Base-by-base conservation (phyloP, 2,329 filamentous ascomycete genomes). In the Colletotrichum phormii region DNA sequence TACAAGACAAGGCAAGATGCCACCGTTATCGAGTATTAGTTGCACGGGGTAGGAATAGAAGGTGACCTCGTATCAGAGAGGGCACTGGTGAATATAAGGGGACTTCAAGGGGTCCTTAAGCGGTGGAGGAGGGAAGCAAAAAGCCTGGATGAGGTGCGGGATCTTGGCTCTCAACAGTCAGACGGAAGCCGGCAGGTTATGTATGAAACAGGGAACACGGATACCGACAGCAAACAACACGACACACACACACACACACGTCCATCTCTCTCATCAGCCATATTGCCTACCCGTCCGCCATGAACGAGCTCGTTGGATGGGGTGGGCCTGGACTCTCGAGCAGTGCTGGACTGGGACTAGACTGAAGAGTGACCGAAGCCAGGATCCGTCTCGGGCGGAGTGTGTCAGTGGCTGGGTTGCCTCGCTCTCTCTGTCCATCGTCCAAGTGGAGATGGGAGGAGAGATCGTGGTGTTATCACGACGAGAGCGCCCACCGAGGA, bases 151-250 rank as follows among this genome's bases (percentile, higher is more conserved):
- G 62, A 15, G 42, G 59, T 18, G 29, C 18, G 9, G 6, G 22
- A 26, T 33, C 8, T 2, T 26, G 49, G 55, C 15, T 49, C 7
- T 24, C 29, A 60, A 22, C 64, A 65, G 57, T 59, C 13, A 35
- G 71, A 64, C 26, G 73, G 73, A 49, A 55, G 59, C 35, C 35
- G 33, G 66, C 65, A 64, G 62, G 51, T 74, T 74, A 63, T 73
- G 65, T 74, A 71, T 67, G 70, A 70, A 74, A 73, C 64, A 63
- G 49, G 49, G 72, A 33, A 58, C 53, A 59, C 75, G 74, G 75
- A 64, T 76, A 75, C 37, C 63, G 68, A 63, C 71, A 73, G 71
- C 61, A 73, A 68, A 64, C 42, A 49, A 42, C 54, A 64, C 42
- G n/a, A 42, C 54, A 72, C 54, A 70, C 24, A 26, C 24, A 26